Percentiles rank a stretch among this genome's conserved stretches.
Conservation (phyloP, 805 yeast genomes). For the Debaryomyces castellii region DNA sequence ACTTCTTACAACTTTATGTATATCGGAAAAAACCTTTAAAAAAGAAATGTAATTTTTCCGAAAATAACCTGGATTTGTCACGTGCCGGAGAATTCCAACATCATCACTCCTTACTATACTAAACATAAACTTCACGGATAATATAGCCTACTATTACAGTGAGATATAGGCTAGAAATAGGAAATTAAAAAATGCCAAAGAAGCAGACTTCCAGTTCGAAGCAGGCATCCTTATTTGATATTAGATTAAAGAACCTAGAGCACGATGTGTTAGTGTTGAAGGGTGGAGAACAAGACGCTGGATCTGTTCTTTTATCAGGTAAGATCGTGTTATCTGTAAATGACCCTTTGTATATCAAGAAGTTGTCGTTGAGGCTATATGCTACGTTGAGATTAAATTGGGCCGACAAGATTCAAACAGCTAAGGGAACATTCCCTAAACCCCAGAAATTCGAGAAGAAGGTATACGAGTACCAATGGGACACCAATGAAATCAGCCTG, state of each 20-base stretch:
- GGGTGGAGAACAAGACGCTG: constrained; percentile 76
- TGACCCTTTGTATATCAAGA: constrained; percentile 72
- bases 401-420: constrained; percentile 51
- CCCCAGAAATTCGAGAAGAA: constrained; percentile 57
- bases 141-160: background rate
- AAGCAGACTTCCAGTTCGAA: constrained; percentile 13
- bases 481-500: constrained; percentile 55
- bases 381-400: constrained; percentile 69
- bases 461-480: constrained; percentile 80
- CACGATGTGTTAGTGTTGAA: constrained; percentile 78
- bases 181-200: constrained; percentile 3
- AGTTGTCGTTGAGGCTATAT: constrained; percentile 60
- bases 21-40: background rate
- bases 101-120: background rate
- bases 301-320: constrained; percentile 75
- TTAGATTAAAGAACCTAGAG: constrained; percentile 64
- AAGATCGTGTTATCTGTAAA: constrained; percentile 70
- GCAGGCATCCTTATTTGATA: constrained; percentile 39
- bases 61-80: background rate
- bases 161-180: background rate
- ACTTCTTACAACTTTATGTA: too few species aligned
- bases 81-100: background rate
- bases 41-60: constrained; percentile 5
- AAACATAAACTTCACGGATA: background rate
- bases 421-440: constrained; percentile 46